These are phyloP conservation scores for Gastrodia elata DNA, from an alignment of 106 monocot genomes.

Conservation along the genomic window DNA sequence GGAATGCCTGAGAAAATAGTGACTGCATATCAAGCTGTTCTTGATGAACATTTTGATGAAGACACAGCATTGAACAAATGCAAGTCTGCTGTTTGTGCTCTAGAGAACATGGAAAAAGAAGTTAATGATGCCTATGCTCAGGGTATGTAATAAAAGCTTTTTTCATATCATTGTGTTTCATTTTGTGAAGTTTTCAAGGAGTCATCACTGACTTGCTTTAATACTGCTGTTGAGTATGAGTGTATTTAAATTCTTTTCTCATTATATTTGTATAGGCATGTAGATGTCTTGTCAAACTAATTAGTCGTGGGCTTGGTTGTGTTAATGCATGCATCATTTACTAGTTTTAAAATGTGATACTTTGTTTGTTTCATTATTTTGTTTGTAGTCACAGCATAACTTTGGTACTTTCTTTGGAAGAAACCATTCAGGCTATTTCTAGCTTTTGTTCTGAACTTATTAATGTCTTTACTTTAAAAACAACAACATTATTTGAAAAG, in stretches of 20 bases:
- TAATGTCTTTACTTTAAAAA: not conserved
- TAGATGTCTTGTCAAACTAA: not conserved
- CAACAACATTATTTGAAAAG: not conserved
- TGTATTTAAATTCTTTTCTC: not conserved
- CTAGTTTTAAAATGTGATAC: not conserved
- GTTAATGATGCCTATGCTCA: conserved; percentile 40
- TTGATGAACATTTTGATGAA: conserved; percentile 71
- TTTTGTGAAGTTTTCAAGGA: not conserved
- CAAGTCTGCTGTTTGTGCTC: conserved; percentile 35
- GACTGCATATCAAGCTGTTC: conserved; percentile 71
- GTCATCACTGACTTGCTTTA: not conserved
- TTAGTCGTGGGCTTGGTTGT: not conserved
- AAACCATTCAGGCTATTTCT: not conserved
- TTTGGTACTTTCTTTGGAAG: not conserved
- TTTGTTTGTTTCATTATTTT: not conserved
- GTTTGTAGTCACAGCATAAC: not conserved
- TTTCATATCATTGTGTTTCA: not conserved
- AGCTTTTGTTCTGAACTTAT: not conserved
- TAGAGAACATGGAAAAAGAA: conserved; percentile 66
- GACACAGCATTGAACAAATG: conserved; percentile 72
- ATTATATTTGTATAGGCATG: not conserved
- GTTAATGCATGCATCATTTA: not conserved
- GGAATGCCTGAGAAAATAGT: conserved; percentile 93
- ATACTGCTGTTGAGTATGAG: not conserved
- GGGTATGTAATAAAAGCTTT: conserved; percentile 28